Percentiles rank a stretch among this genome's conserved stretches.
phyloP scores from a whole-genome alignment of 1,284 basidiomycete genomes.

The Heterobasidion irregulare region DNA sequence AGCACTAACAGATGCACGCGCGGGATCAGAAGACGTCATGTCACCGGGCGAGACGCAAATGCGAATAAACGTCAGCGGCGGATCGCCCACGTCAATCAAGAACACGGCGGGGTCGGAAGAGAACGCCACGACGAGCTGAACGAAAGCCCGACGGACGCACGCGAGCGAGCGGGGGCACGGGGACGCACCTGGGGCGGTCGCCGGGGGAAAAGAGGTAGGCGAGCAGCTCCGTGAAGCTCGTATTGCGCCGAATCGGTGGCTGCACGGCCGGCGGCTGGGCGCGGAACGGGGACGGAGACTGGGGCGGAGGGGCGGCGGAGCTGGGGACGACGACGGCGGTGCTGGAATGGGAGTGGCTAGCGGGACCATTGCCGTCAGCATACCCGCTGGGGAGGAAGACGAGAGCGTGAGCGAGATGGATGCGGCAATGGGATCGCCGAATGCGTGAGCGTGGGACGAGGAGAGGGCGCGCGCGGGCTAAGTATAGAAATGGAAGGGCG shows the following conservation, averaged over 20 bases:
- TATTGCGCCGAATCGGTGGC: constrained; percentile 43
- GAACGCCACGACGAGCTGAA: too few species aligned
- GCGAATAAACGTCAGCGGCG: neutral
- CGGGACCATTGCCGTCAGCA: too few species aligned
- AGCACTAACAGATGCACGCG: too few species aligned
- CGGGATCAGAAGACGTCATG: constrained; percentile 24
- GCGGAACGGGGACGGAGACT: constrained; percentile 13
- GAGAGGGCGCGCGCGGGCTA: neutral
- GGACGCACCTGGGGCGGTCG: constrained; percentile 43
- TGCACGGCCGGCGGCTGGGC: constrained; percentile 21
- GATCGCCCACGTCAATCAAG: too few species aligned
- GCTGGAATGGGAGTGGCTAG: neutral
- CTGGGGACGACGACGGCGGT: neutral
- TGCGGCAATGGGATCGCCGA: too few species aligned
- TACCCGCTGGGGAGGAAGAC: too few species aligned
- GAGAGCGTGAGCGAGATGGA: too few species aligned
- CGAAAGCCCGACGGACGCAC: too few species aligned
- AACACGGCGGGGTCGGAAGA: too few species aligned
- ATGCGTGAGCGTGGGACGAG: too few species aligned
- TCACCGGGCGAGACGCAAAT: constrained; percentile 6
- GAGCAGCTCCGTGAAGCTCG: constrained; percentile 55
- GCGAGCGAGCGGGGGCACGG: neutral
- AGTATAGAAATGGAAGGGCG: too few species aligned
- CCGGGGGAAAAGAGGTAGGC: constrained; percentile 68
- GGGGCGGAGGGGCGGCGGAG: neutral